Conservation (phyloP, 1,139 yeast species). For the Sugiyamaella pinicola region DNA sequence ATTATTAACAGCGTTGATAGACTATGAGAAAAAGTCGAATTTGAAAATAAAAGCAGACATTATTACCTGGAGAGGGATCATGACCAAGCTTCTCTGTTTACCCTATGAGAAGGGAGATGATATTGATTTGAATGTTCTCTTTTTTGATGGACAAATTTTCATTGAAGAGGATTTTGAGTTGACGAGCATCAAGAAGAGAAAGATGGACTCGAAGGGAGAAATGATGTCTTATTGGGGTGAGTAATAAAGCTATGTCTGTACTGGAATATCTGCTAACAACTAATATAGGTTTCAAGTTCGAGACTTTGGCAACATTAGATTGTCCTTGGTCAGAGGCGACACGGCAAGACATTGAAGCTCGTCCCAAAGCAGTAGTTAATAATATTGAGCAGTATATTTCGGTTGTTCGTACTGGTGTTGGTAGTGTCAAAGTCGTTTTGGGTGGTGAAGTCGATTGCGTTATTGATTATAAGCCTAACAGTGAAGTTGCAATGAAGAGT, state of each 20-base stretch:
- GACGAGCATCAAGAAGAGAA: slow-evolving; percentile 35
- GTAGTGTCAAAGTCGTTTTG: slow-evolving; percentile 63
- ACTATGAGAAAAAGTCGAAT: slow-evolving; percentile 54
- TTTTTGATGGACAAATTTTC: slow-evolving; percentile 84
- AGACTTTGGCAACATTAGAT: slow-evolving; percentile 70
- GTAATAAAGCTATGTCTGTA: too few species aligned
- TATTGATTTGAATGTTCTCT: slow-evolving; percentile 62
- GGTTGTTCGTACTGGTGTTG: slow-evolving; percentile 82
- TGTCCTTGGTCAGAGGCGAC: slow-evolving; percentile 74
- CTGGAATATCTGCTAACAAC: too few species aligned
- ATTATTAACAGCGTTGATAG: slow-evolving; percentile 56
- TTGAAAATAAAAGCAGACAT: slow-evolving; percentile 62
- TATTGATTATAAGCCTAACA: slow-evolving; percentile 72
- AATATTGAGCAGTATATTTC: slow-evolving; percentile 77
- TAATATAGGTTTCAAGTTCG: slow-evolving; percentile 65
- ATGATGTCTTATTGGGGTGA: slow-evolving; percentile 44
- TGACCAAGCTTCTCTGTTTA: slow-evolving; percentile 64
- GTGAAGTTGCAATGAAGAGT: slow-evolving; percentile 36
- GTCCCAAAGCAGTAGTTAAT: slow-evolving; percentile 59
- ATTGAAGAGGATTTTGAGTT: slow-evolving; percentile 61
- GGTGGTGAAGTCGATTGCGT: slow-evolving; percentile 95
- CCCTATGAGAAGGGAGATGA: slow-evolving; percentile 60
- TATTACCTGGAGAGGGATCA: slow-evolving; percentile 80
- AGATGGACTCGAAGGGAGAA: slow-evolving; percentile 35
- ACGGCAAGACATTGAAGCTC: slow-evolving; percentile 64